phyloP scores from a whole-genome alignment of 768 basidiomycete species.

The Rhizopogon rudus region DNA sequence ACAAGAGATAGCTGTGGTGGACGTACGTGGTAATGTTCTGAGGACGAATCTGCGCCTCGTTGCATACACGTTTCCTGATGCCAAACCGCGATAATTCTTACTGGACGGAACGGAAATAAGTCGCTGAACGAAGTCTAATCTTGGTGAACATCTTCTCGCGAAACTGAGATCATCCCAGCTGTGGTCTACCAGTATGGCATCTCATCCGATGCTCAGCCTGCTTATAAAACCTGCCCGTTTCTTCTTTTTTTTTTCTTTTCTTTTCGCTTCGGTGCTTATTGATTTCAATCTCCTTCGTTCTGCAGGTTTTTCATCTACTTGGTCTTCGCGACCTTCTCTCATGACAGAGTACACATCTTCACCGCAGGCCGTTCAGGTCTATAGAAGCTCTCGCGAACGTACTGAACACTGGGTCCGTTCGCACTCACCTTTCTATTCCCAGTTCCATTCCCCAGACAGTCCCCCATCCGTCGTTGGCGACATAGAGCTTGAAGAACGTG shows the following conservation, averaged over 20 bases:
- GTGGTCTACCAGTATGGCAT: not conserved
- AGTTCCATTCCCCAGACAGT: slow-evolving; percentile 54
- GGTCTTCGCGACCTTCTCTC: slow-evolving; percentile 2
- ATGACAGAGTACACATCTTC: slow-evolving; percentile 67
- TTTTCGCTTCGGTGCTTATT: slow-evolving; percentile 3
- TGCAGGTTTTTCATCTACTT: not conserved
- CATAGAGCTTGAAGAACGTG: slow-evolving; percentile 30
- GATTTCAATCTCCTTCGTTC: not conserved
- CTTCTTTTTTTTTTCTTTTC: slow-evolving; percentile 5
- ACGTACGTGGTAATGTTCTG: slow-evolving; percentile 10
- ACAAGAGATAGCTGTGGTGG: not conserved
- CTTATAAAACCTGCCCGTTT: slow-evolving; percentile 18
- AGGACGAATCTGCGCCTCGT: slow-evolving; percentile 18
- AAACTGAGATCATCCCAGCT: slow-evolving; percentile 15
- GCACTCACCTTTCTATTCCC: slow-evolving; percentile 28
- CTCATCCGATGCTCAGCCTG: slow-evolving; percentile 4
- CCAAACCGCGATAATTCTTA: slow-evolving; percentile 17
- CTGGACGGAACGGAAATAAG: slow-evolving; percentile 26
- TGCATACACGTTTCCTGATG: slow-evolving; percentile 23
- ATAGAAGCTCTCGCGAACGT: slow-evolving; percentile 53
- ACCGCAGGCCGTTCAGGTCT: slow-evolving; percentile 54
- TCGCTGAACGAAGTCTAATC: slow-evolving; percentile 18
- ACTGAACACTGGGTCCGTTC: slow-evolving; percentile 61
- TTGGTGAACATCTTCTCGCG: slow-evolving; percentile 16
- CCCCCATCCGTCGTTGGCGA: slow-evolving; percentile 43